A percentile compares a stretch with the other conserved stretches of the same genome.
phyloP scores from a whole-genome alignment of 1,284 basidiomycete species.

The Neotropicomus parvogracilis region DNA sequence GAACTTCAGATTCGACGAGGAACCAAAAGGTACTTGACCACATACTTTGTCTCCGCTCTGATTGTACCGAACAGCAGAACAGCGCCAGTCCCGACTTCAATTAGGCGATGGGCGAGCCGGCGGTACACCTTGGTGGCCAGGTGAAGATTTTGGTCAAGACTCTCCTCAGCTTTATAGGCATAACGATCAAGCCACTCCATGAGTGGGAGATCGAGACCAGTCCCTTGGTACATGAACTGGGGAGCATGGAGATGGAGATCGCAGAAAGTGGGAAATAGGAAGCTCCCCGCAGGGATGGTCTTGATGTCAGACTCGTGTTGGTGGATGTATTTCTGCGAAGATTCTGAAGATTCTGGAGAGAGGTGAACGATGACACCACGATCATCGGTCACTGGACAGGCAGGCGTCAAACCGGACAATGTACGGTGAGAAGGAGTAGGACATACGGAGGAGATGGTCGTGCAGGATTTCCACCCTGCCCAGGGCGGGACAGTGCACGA shows the following conservation, averaged over 20 bases:
- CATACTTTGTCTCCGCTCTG: slow-evolving; percentile 73
- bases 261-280: slow-evolving; percentile 73
- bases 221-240: slow-evolving; percentile 83
- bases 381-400: slow-evolving; percentile 44
- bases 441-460: slow-evolving; percentile 56
- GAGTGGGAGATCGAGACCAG: slow-evolving; percentile 76
- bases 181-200: slow-evolving; percentile 81
- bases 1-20: neutral
- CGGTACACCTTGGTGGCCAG: slow-evolving; percentile 67
- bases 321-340: slow-evolving; percentile 35
- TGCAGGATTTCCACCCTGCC: slow-evolving; percentile 51
- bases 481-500: slow-evolving; percentile 54
- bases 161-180: slow-evolving; percentile 74
- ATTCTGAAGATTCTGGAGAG: slow-evolving; percentile 35
- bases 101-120: slow-evolving; percentile 57
- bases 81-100: slow-evolving; percentile 71
- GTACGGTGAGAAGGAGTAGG: neutral
- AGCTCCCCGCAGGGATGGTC: slow-evolving; percentile 50
- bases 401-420: slow-evolving; percentile 3
- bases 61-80: slow-evolving; percentile 81
- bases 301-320: slow-evolving; percentile 24
- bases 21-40: neutral
- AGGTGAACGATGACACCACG: slow-evolving; percentile 56
- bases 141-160: slow-evolving; percentile 57
- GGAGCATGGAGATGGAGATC: slow-evolving; percentile 85